Percentiles rank a stretch among this genome's conserved stretches.
These are phyloP conservation scores for Vitis hybrid DNA, from an alignment of 177 flowering plant genomes.

Conservation along the genomic window DNA sequence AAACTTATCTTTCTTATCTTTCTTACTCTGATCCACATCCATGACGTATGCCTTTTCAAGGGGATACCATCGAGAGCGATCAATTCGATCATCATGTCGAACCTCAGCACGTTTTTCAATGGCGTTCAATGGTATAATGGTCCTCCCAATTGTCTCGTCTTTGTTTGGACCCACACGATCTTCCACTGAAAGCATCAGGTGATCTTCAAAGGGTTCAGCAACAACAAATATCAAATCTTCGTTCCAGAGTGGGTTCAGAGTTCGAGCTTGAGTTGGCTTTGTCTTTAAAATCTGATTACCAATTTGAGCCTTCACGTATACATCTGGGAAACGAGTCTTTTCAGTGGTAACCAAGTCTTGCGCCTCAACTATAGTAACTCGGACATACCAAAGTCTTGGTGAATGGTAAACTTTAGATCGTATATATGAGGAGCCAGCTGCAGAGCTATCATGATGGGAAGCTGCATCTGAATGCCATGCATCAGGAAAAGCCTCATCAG, in stretches of 20 bases:
- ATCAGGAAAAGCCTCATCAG: slow-evolving; percentile 72
- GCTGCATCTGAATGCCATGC: slow-evolving; percentile 68
- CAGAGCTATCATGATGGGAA: slow-evolving; percentile 24
- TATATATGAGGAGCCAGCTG: slow-evolving; percentile 24
- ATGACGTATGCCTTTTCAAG: slow-evolving; percentile 35
- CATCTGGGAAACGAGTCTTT: slow-evolving; percentile 43
- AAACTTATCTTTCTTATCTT: slow-evolving; percentile 41
- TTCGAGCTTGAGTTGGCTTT: slow-evolving; percentile 38
- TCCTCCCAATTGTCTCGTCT: slow-evolving; percentile 47
- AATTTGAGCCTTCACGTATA: slow-evolving; percentile 49
- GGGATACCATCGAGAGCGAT: slow-evolving; percentile 46
- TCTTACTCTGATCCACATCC: slow-evolving; percentile 37
- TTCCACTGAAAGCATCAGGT: slow-evolving; percentile 48
- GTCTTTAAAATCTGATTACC: slow-evolving; percentile 47
- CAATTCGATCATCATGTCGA: slow-evolving; percentile 38
- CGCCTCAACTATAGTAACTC: slow-evolving; percentile 58
- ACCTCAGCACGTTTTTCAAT: slow-evolving; percentile 60
- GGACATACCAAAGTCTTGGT: slow-evolving; percentile 68
- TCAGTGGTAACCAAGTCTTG: slow-evolving; percentile 54
- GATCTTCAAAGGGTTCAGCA: slow-evolving; percentile 76
- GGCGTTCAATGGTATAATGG: slow-evolving; percentile 32
- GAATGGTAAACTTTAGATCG: slow-evolving; percentile 74
- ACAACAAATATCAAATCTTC: slow-evolving; percentile 69
- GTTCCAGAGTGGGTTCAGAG: slow-evolving; percentile 48
- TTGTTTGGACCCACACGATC: slow-evolving; percentile 46